phyloP scores from a whole-genome alignment of 768 basidiomycete genomes.

The Lactarius deliciosus region DNA sequence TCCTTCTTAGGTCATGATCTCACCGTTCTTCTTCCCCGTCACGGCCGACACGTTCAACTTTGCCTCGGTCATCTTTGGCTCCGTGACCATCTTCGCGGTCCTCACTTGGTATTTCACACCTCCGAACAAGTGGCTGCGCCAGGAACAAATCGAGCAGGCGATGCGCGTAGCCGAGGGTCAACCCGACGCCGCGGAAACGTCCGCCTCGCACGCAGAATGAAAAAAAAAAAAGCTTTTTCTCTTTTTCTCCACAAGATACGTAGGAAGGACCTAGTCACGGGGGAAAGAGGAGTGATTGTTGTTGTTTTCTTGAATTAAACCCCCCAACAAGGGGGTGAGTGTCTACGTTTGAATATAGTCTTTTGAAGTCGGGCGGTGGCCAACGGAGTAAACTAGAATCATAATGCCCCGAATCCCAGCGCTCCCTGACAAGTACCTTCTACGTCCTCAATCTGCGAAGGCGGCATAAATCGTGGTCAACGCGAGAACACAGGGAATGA shows the following conservation, averaged over 20 bases:
- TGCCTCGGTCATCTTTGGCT: slow-evolving; percentile 74
- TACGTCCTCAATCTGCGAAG: slow-evolving; percentile 59
- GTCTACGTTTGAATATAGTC: not conserved
- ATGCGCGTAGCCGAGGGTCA: slow-evolving; percentile 35
- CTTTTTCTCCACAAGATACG: not conserved
- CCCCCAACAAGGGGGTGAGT: not conserved
- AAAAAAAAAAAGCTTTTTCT: not conserved
- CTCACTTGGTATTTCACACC: slow-evolving; percentile 79
- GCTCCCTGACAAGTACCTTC: slow-evolving; percentile 79
- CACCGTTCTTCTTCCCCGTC: slow-evolving; percentile 87
- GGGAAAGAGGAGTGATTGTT: not conserved
- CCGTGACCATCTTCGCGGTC: slow-evolving; percentile 75
- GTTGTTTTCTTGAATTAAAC: slow-evolving; percentile 7
- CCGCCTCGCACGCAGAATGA: not conserved
- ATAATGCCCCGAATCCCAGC: slow-evolving; percentile 59
- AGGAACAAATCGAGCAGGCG: slow-evolving; percentile 56
- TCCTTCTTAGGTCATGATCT: slow-evolving; percentile 63
- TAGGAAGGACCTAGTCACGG: not conserved
- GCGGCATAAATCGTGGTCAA: not conserved
- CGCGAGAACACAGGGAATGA: not conserved
- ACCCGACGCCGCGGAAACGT: not conserved
- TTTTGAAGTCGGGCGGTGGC: not conserved
- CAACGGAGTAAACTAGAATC: slow-evolving; percentile 14
- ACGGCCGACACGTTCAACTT: slow-evolving; percentile 79
- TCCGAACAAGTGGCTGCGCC: slow-evolving; percentile 75